These are phyloP conservation scores for Albophoma yamanashiensis DNA, from an alignment of 2,329 filamentous ascomycete species.

Conservation along the genomic window DNA sequence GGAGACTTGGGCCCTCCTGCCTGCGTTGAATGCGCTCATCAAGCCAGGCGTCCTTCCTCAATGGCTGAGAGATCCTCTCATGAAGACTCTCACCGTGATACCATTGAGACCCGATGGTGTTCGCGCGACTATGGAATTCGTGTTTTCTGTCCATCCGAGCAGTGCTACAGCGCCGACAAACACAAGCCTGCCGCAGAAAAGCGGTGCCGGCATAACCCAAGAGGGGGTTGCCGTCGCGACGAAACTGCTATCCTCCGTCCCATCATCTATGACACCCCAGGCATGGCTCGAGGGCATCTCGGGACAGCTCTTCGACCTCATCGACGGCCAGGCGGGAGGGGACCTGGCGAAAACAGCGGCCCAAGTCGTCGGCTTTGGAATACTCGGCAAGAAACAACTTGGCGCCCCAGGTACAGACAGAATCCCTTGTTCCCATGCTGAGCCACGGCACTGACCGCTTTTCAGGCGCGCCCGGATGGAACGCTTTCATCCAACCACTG, in stretches of 20 bases:
- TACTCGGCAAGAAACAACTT: slow-evolving; percentile 51
- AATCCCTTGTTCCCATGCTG: neutral
- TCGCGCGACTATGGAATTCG: slow-evolving; percentile 57
- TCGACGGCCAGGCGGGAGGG: slow-evolving; percentile 40
- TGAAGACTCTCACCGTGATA: slow-evolving; percentile 46
- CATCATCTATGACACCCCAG: slow-evolving; percentile 39
- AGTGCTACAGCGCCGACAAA: slow-evolving; percentile 29
- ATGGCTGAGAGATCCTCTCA: slow-evolving; percentile 49
- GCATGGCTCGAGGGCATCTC: slow-evolving; percentile 51
- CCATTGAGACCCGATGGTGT: slow-evolving; percentile 55
- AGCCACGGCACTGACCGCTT: neutral
- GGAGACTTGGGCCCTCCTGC: slow-evolving; percentile 42
- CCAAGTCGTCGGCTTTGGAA: slow-evolving; percentile 41
- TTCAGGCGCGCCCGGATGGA: slow-evolving; percentile 49
- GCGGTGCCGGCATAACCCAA: slow-evolving; percentile 54
- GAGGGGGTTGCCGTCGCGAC: slow-evolving; percentile 57
- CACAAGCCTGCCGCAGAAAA: slow-evolving; percentile 35
- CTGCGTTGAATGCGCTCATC: slow-evolving; percentile 50
- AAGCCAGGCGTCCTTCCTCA: slow-evolving; percentile 46
- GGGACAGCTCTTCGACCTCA: slow-evolving; percentile 47
- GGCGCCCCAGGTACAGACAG: slow-evolving; percentile 45
- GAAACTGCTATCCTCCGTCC: slow-evolving; percentile 49
- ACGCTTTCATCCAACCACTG: slow-evolving; percentile 48
- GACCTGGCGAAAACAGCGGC: slow-evolving; percentile 25
- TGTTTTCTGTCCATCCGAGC: slow-evolving; percentile 57